phyloP scores from a whole-genome alignment of 2,329 filamentous ascomycete genomes.

The Epichloe sp. region DNA sequence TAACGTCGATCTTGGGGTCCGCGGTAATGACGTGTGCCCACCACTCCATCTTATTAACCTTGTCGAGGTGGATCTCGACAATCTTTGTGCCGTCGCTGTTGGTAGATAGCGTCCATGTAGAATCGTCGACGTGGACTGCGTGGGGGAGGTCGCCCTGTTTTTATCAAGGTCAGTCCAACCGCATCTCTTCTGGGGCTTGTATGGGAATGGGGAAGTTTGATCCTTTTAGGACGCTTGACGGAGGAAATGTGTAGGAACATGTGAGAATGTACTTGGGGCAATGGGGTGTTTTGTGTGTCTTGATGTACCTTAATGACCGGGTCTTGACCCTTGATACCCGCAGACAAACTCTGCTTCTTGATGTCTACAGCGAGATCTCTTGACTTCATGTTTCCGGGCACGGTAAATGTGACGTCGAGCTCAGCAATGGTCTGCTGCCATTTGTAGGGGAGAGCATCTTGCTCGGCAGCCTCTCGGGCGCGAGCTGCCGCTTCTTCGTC shows the following conservation, averaged over 20 bases:
- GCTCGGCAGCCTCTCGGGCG: conserved; percentile 72
- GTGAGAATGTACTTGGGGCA: not conserved
- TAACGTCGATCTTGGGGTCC: conserved; percentile 86
- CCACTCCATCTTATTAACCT: conserved; percentile 96
- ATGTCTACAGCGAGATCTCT: conserved; percentile 74
- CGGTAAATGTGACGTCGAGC: conserved; percentile 62
- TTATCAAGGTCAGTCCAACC: not conserved
- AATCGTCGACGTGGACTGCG: conserved; percentile 69
- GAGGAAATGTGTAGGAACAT: too few species aligned
- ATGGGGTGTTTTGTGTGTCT: conserved; percentile 24
- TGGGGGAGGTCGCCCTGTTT: conserved; percentile 77
- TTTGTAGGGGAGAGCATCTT: conserved; percentile 92
- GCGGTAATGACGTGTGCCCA: conserved; percentile 83
- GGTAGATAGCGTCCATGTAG: conserved; percentile 80
- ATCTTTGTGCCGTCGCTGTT: conserved; percentile 53
- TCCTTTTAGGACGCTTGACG: not conserved
- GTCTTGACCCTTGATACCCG: conserved; percentile 77
- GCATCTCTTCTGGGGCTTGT: not conserved
- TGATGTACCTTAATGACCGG: conserved; percentile 62
- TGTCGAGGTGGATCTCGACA: conserved; percentile 81
- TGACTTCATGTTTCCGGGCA: conserved; percentile 74
- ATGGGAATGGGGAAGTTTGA: not conserved
- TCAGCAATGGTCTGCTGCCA: conserved; percentile 92
- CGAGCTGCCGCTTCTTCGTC: conserved; percentile 45
- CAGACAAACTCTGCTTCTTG: conserved; percentile 63